Percentiles rank a stretch among this genome's conserved stretches.
phyloP scores from a whole-genome alignment of 306 rosid species.

The Leucaena leucocephala region DNA sequence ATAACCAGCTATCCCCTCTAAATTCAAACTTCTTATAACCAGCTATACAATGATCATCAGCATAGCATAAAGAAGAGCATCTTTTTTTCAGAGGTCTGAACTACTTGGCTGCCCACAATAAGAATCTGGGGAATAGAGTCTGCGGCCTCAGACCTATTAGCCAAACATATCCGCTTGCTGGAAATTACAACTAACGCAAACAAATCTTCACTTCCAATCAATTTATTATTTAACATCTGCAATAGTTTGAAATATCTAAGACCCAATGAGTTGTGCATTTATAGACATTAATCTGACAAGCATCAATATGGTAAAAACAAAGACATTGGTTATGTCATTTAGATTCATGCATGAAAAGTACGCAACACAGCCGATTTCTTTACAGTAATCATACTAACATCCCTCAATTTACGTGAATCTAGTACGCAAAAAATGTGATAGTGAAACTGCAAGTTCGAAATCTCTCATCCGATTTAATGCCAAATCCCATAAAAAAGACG shows the following conservation, averaged over 20 bases:
- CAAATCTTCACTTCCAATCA: neutral
- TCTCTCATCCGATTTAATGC: neutral
- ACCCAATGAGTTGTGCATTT: neutral
- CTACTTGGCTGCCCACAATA: neutral
- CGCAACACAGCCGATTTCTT: neutral
- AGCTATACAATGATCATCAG: constrained; percentile 2
- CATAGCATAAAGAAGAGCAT: constrained; percentile 13
- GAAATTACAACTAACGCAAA: neutral
- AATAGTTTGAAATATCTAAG: neutral
- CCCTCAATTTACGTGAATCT: constrained; percentile 3
- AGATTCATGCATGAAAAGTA: constrained; percentile 12
- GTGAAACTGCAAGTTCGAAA: constrained; percentile 10
- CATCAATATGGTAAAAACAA: neutral
- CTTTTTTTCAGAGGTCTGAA: neutral
- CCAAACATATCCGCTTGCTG: neutral
- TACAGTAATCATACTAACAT: constrained; percentile 8
- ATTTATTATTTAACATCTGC: neutral
- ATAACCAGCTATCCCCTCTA: constrained; percentile 1
- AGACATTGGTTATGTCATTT: neutral
- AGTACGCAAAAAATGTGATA: constrained; percentile 2
- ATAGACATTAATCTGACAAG: neutral
- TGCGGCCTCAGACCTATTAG: neutral
- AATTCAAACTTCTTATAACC: constrained; percentile 3
- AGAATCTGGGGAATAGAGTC: constrained; percentile 12
- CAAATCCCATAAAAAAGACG: neutral